Evolutionary conservation across 2,329 filamentous ascomycete genomes (phyloP).

Genomic region (Scedosporium dehoogii): DNA sequence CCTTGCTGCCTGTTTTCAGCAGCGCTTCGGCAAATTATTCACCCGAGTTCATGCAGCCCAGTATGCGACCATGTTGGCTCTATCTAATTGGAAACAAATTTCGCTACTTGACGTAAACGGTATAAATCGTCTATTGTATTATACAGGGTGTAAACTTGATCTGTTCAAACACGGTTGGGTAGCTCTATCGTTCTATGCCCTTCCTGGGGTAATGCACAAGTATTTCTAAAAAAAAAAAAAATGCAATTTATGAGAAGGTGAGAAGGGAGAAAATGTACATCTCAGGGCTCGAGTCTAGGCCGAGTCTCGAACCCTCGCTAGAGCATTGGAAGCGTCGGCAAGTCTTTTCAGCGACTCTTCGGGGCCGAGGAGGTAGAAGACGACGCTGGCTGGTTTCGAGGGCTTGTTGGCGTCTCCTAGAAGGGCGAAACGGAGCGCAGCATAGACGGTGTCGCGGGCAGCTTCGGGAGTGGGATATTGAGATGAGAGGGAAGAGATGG

Average conservation of each 20-base stretch:
- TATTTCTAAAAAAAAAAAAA: background rate
- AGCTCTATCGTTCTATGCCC: background rate
- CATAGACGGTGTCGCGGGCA: conserved; percentile 22
- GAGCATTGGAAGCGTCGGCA: conserved; percentile 3
- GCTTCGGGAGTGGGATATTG: conserved; percentile 17
- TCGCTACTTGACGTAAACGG: background rate
- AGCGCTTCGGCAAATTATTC: too few relatives aligned
- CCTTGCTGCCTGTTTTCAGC: too few relatives aligned
- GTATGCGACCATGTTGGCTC: too few relatives aligned
- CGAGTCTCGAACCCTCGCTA: background rate
- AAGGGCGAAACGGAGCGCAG: conserved; percentile 11
- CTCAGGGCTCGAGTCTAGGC: background rate
- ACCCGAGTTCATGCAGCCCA: too few relatives aligned
- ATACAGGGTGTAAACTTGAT: background rate
- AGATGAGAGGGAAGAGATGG: background rate
- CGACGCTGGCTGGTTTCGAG: conserved; percentile 10
- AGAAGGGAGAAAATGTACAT: background rate
- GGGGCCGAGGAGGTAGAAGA: conserved; percentile 24
- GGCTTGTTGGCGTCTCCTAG: conserved; percentile 7
- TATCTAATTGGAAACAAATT: too few relatives aligned
- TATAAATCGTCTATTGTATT: background rate
- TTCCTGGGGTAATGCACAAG: background rate
- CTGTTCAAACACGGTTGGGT: background rate
- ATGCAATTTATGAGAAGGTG: background rate
- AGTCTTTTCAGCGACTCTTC: conserved; percentile 18